Conservation (phyloP, 2,329 filamentous ascomycete genomes). For the Parastagonospora nodorum region DNA sequence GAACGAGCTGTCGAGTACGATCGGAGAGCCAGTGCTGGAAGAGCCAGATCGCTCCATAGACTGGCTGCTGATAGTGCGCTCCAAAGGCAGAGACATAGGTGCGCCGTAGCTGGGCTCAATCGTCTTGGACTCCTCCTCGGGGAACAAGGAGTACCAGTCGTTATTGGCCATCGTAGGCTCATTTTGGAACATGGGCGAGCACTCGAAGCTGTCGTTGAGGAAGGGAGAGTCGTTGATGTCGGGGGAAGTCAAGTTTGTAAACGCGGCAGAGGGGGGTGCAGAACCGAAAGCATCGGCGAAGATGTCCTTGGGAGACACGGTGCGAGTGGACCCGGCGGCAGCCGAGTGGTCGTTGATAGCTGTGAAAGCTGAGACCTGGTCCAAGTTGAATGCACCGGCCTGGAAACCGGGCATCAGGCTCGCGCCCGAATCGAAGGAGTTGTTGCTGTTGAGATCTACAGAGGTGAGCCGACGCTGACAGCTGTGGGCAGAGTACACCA, state of each 20-base stretch:
- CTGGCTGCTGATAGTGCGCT: conserved; percentile 48
- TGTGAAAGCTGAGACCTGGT: conserved; percentile 47
- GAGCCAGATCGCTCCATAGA: conserved; percentile 44
- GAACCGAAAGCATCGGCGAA: conserved; percentile 73
- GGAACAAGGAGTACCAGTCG: conserved; percentile 76
- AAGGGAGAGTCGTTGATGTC: conserved; percentile 78
- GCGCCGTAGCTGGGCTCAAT: conserved; percentile 29
- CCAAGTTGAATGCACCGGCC: conserved; percentile 35
- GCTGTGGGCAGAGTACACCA: conserved; percentile 18
- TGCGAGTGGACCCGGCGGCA: conserved; percentile 52
- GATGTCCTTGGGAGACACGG: conserved; percentile 84
- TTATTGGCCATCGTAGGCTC: conserved; percentile 61
- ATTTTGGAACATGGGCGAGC: conserved; percentile 75
- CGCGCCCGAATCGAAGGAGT: conserved; percentile 53
- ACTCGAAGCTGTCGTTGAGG: conserved; percentile 71
- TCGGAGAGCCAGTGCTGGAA: conserved; percentile 44
- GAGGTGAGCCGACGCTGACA: conserved; percentile 33
- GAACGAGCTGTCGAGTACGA: conserved; percentile 42
- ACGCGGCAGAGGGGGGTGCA: conserved; percentile 78
- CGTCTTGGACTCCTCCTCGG: conserved; percentile 51
- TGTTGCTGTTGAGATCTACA: conserved; percentile 46
- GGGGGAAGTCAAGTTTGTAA: conserved; percentile 85
- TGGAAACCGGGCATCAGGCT: conserved; percentile 53
- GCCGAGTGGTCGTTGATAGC: conserved; percentile 52
- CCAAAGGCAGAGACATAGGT: conserved; percentile 40